Evolutionary conservation across 1,139 yeast genomes (phyloP), one percentile per base, ranked within the genome.

Genomic region (Hemisphaericaspora lyxosophila): DNA sequence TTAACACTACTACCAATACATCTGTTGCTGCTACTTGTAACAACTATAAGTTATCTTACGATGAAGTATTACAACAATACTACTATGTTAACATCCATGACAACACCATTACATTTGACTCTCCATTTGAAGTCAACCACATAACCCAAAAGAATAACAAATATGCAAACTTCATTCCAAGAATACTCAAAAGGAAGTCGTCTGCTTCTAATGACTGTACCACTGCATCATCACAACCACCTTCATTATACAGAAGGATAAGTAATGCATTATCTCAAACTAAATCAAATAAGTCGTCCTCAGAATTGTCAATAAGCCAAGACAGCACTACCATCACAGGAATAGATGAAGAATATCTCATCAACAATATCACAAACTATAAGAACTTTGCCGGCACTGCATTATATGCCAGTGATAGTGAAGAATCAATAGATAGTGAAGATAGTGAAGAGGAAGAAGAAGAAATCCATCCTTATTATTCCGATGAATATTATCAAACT

Each of bases 41-140:
- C 13, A 24, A 24, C 47, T 11, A 62, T 60, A 54, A 53, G 38
- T 40, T 57, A 27, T 51, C 51, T 37, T 70, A 52, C 48, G 75
- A 70, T 46, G 42, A 52, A 3, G 51, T 55, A 16, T 54, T 70
- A 37, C 55, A 64, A 31, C 70, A 67, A 47, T 56, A 64, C 44
- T 70, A 70, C 51, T 70, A 66, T 44, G 42, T 60, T 23, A 64
- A 69, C 49, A 48, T 57, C 13, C 42, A 45, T 20, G 67, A 64
- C 35, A 60, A 62, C 33, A 44, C 62, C 4, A 55, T 67, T 11
- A 51, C 67, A 13, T 70, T 68, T 45, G 75, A 70, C 46, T 57
- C 58, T 30, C 75, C 76, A 3, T 57, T 64, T 42, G 75, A 70
- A 47, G 75, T 70, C 6, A 57, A 57, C 35, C 48, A 53, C 33